phyloP scores from a whole-genome alignment of 768 basidiomycete species.

The Exsudoporus frostii region DNA sequence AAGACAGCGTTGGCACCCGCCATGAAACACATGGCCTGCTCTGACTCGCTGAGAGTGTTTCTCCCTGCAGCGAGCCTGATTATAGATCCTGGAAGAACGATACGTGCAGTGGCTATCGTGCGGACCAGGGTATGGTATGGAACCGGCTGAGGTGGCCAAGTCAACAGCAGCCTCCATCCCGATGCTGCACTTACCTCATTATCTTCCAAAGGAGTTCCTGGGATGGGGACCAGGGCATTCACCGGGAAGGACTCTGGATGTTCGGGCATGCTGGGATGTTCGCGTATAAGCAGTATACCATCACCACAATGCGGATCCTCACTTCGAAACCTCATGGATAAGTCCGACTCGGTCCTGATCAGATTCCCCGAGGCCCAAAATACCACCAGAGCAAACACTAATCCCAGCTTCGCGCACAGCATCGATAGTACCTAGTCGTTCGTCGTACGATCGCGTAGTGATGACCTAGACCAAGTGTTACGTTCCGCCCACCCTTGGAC shows the following conservation, averaged over 20 bases:
- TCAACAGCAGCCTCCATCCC: conserved; percentile 5
- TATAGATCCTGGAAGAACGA: conserved; percentile 88
- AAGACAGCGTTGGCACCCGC: conserved; percentile 98
- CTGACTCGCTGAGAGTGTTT: conserved; percentile 81
- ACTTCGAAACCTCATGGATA: conserved; percentile 93
- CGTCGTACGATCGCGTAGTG: conserved; percentile 92
- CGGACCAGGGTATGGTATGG: conserved; percentile 81
- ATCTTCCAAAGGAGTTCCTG: conserved; percentile 87
- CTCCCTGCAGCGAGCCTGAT: conserved; percentile 94
- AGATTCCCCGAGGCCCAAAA: conserved; percentile 89
- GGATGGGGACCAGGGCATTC: conserved; percentile 94
- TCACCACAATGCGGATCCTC: conserved; percentile 26
- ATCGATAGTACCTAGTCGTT: conserved; percentile 83
- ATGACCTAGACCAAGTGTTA: conserved; percentile 63
- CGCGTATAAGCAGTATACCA: conserved; percentile 1
- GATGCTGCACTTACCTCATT: conserved; percentile 62
- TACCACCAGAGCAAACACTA: conserved; percentile 96
- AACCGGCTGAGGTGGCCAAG: conserved; percentile 54
- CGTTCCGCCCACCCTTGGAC: background rate
- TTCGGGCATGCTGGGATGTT: conserved; percentile 70
- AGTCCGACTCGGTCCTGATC: conserved; percentile 89
- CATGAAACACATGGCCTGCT: conserved; percentile 99
- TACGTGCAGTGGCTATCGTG: conserved; percentile 92
- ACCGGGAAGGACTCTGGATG: conserved; percentile 99
- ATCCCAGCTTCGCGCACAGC: conserved; percentile 95